Percentiles rank a stretch among this genome's conserved stretches.
Conservation (phyloP, 148 eudicot species). For the Chenopodium quinoa region DNA sequence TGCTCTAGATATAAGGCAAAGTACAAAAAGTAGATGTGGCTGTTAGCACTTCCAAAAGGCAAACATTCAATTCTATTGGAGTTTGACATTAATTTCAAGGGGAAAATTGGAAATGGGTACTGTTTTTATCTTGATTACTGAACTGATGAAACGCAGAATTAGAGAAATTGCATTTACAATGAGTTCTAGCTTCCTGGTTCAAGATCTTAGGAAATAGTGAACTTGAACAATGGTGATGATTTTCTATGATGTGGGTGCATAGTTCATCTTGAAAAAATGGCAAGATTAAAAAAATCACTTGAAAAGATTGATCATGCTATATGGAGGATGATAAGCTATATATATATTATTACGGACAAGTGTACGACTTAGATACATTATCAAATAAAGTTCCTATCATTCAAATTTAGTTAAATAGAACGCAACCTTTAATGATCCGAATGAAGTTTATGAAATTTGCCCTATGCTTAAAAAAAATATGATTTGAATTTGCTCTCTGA, state of each 20-base stretch:
- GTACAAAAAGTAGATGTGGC: conserved; percentile 31
- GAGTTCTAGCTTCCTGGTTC: neutral
- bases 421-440: no score
- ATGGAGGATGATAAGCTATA: no score
- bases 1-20: conserved; percentile 20
- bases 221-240: neutral
- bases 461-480: no score
- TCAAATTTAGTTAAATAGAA: no score
- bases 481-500: no score
- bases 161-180: neutral
- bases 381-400: no score
- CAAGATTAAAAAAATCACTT: no score
- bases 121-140: conserved; percentile 4
- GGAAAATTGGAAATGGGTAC: neutral
- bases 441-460: no score
- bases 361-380: neutral
- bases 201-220: conserved; percentile 11
- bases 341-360: no score
- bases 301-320: neutral
- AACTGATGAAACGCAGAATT: neutral
- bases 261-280: neutral
- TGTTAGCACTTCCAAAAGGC: conserved; percentile 22
- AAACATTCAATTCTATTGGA: conserved; percentile 22
- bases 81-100: conserved; percentile 3
- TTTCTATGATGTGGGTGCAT: neutral